These are phyloP conservation scores for Tinospora cordifolia DNA, from an alignment of 164 flowering plant genomes.

Conservation along the genomic window DNA sequence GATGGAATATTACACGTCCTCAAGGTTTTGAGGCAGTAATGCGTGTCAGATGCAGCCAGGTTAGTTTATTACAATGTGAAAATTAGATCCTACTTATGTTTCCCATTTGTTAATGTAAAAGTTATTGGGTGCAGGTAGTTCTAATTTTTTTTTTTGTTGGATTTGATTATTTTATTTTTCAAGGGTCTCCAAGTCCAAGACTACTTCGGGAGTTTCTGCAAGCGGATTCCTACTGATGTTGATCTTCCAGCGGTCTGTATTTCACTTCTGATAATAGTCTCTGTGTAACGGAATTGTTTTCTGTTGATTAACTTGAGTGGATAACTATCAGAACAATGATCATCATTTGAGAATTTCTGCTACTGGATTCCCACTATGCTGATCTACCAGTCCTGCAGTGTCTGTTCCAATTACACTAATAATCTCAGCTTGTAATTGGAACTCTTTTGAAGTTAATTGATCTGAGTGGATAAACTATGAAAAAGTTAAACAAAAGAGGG, in stretches of 20 bases:
- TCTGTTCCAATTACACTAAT: too few relatives aligned
- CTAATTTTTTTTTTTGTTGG: neutral
- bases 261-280: constrained; percentile 1
- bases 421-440: too few relatives aligned
- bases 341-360: too few relatives aligned
- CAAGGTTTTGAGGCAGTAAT: constrained; percentile 99
- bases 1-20: constrained; percentile 96
- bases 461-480: too few relatives aligned
- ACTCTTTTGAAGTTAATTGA: too few relatives aligned
- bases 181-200: constrained; percentile 99
- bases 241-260: constrained; percentile 87
- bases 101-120: neutral
- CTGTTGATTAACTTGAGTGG: neutral
- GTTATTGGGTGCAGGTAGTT: neutral
- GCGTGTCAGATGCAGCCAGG: constrained; percentile 99
- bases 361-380: too few relatives aligned
- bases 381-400: too few relatives aligned
- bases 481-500: too few relatives aligned
- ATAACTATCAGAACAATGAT: neutral
- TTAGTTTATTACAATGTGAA: constrained; percentile 16
- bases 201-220: constrained; percentile 92
- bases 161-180: constrained; percentile 7
- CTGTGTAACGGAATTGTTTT: neutral
- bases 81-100: neutral
- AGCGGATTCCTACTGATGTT: constrained; percentile 92